Percentiles rank a stretch among this genome's conserved stretches.
These are phyloP conservation scores for Xerocomellus chrysenteron DNA, from an alignment of 768 basidiomycete species.

Conservation along the genomic window DNA sequence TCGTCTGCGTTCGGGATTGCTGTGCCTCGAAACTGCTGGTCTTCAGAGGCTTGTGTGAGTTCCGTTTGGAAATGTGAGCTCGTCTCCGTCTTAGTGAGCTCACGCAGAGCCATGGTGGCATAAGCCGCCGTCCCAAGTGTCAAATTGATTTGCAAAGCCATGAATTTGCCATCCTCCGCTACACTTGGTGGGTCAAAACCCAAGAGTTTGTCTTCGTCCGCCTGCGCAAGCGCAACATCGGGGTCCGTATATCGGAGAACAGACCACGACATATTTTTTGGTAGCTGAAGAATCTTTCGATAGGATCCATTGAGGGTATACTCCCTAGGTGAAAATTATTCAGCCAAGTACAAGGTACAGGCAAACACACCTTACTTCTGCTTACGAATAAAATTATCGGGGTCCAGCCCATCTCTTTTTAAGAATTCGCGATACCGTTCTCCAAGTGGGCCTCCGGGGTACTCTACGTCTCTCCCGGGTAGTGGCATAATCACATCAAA, in stretches of 20 bases:
- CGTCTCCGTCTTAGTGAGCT: slow-evolving; percentile 94
- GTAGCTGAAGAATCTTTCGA: slow-evolving; percentile 85
- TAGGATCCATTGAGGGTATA: slow-evolving; percentile 93
- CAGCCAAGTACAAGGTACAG: slow-evolving; percentile 1
- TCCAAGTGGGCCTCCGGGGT: slow-evolving; percentile 85
- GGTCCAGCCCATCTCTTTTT: slow-evolving; percentile 83
- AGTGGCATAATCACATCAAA: slow-evolving; percentile 98
- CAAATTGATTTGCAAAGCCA: slow-evolving; percentile 83
- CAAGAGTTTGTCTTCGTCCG: slow-evolving; percentile 92
- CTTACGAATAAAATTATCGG: slow-evolving; percentile 83
- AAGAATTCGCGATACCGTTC: slow-evolving; percentile 84
- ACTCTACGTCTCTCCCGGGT: slow-evolving; percentile 91
- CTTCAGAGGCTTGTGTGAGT: slow-evolving; percentile 74
- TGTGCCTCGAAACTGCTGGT: slow-evolving; percentile 75
- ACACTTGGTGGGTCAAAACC: slow-evolving; percentile 71
- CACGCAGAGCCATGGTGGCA: slow-evolving; percentile 96
- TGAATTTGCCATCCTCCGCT: slow-evolving; percentile 74
- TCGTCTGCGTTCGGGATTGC: slow-evolving; percentile 25
- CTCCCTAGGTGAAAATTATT: slow-evolving; percentile 52
- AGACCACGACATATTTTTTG: slow-evolving; percentile 78
- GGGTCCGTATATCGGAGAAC: slow-evolving; percentile 90
- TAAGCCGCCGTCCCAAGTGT: slow-evolving; percentile 91
- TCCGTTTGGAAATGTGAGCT: slow-evolving; percentile 87
- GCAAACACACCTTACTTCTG: slow-evolving; percentile 63
- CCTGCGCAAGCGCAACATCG: slow-evolving; percentile 86